Percentiles rank a stretch among this genome's conserved stretches.
Evolutionary conservation across 1,284 basidiomycete genomes (phyloP).

Genomic region (Leccinum pachyderme): DNA sequence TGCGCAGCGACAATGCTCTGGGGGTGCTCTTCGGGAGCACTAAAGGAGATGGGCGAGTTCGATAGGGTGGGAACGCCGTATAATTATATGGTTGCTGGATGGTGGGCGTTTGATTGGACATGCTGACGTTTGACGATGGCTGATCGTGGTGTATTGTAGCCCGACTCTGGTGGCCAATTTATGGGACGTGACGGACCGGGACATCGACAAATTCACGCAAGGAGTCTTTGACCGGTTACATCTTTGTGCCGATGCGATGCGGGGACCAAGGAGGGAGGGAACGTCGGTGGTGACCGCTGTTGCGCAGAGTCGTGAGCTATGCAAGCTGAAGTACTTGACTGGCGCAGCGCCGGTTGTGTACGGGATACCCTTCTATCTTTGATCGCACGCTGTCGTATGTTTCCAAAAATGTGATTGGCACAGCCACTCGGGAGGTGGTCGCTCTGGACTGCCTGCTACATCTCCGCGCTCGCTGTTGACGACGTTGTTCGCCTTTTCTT

Average conservation of each 20-base stretch:
- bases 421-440: slow-evolving; percentile 15
- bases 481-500: neutral
- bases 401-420: neutral
- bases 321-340: slow-evolving; percentile 93
- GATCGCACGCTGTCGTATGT: slow-evolving; percentile 3
- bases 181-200: slow-evolving; percentile 98
- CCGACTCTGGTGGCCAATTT: slow-evolving; percentile 92
- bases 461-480: neutral
- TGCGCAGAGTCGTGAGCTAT: slow-evolving; percentile 71
- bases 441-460: neutral
- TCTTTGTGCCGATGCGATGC: slow-evolving; percentile 46
- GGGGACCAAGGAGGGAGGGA: slow-evolving; percentile 2
- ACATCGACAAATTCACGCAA: slow-evolving; percentile 91
- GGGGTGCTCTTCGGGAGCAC: slow-evolving; percentile 93
- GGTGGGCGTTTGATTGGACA: slow-evolving; percentile 55
- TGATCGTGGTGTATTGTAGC: slow-evolving; percentile 39
- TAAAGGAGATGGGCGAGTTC: slow-evolving; percentile 91
- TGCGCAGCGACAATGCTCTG: slow-evolving; percentile 97
- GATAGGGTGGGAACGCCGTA: slow-evolving; percentile 90
- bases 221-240: slow-evolving; percentile 77
- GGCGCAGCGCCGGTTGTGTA: slow-evolving; percentile 94
- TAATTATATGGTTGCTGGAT: slow-evolving; percentile 94
- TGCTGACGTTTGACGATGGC: neutral
- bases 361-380: slow-evolving; percentile 87
- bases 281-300: slow-evolving; percentile 76